phyloP scores from a whole-genome alignment of 805 yeast species.

The Candida chauliodis region DNA sequence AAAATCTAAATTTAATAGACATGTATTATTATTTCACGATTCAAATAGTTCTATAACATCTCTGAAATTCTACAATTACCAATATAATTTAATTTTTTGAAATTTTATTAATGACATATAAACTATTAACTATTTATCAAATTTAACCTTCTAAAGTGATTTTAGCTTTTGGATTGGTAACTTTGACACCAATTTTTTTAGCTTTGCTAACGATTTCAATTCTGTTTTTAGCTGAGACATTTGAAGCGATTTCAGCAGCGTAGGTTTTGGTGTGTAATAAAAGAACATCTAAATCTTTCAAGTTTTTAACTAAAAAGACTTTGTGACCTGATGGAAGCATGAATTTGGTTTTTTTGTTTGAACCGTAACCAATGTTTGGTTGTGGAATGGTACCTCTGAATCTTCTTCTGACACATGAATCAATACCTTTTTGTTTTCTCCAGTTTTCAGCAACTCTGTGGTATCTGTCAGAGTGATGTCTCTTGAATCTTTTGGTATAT shows the following conservation, averaged over 20 bases:
- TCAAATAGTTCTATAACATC: too few species aligned
- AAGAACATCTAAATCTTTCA: conserved; percentile 89
- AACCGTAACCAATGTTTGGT: conserved; percentile 99
- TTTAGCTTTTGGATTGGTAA: conserved; percentile 99
- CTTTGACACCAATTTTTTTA: conserved; percentile 96
- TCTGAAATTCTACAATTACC: too few species aligned
- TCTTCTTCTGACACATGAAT: conserved; percentile 99
- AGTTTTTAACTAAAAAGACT: conserved; percentile 89
- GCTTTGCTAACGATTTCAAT: conserved; percentile 94
- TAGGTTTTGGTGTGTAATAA: conserved; percentile 96
- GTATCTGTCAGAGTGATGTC: conserved; percentile 99
- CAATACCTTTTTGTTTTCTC: conserved; percentile 99
- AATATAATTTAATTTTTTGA: too few species aligned
- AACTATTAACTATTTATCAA: too few species aligned
- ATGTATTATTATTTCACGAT: too few species aligned
- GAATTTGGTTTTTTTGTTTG: conserved; percentile 98
- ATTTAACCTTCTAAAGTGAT: conserved; percentile 95
- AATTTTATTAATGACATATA: conserved; percentile 1
- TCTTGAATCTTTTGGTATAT: conserved; percentile 98
- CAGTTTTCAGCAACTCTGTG: conserved; percentile 97
- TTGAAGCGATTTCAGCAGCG: conserved; percentile 99
- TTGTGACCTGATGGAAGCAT: conserved; percentile 97
- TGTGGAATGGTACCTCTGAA: conserved; percentile 99
- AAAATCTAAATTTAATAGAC: too few species aligned
- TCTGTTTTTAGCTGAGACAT: conserved; percentile 98